Evolutionary conservation across 2,329 filamentous ascomycete genomes (phyloP).

Genomic region (Colletotrichum endophyticum): DNA sequence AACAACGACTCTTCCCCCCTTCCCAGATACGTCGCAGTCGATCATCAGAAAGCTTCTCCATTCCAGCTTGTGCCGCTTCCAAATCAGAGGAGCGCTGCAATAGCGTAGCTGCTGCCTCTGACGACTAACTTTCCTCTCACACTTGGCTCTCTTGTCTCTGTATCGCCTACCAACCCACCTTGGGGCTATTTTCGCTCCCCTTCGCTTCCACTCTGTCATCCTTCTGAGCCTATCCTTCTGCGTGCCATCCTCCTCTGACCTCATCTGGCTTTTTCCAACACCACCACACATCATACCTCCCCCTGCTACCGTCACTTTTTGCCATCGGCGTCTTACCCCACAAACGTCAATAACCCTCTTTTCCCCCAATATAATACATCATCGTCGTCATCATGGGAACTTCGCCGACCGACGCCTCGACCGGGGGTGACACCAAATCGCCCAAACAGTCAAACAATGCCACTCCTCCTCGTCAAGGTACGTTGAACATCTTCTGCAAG

Average conservation of each 20-base stretch:
- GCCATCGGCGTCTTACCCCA: slow-evolving; percentile 27
- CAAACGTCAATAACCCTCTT: slow-evolving; percentile 30
- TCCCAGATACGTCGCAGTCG: background rate
- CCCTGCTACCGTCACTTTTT: slow-evolving; percentile 24
- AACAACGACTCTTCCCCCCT: background rate
- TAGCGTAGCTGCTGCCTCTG: slow-evolving; percentile 22
- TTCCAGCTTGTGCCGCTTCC: slow-evolving; percentile 11
- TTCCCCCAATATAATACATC: slow-evolving; percentile 45
- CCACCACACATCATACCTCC: slow-evolving; percentile 14
- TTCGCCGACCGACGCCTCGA: slow-evolving; percentile 44
- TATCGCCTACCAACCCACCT: background rate
- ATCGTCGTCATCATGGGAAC: slow-evolving; percentile 55
- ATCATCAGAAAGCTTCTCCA: slow-evolving; percentile 15
- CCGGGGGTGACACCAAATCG: slow-evolving; percentile 51
- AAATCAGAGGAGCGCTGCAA: slow-evolving; percentile 21
- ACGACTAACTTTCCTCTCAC: background rate
- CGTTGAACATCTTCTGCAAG: slow-evolving; percentile 24
- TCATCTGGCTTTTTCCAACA: slow-evolving; percentile 36
- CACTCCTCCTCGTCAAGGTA: slow-evolving; percentile 49
- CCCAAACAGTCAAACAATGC: slow-evolving; percentile 48
- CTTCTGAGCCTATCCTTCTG: slow-evolving; percentile 4
- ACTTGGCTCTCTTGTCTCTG: background rate
- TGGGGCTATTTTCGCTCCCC: background rate
- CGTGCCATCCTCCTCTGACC: slow-evolving; percentile 39
- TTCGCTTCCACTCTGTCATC: background rate